Percentiles rank a stretch among this genome's conserved stretches.
Conservation (phyloP, 208 protist species). For the Vickermania spadyakhi region DNA sequence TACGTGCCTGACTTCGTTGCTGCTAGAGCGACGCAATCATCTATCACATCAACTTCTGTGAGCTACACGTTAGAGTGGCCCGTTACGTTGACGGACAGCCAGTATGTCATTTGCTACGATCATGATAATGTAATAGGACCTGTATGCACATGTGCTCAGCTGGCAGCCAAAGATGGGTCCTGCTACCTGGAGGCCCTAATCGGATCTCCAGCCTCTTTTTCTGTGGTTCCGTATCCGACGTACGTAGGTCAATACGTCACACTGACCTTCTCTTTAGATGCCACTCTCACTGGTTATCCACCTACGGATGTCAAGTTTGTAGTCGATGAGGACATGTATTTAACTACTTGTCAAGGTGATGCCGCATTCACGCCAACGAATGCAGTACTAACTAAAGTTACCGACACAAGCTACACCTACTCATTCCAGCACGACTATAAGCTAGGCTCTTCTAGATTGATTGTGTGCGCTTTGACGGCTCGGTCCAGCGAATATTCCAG, state of each 20-base stretch:
- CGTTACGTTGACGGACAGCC: constrained; percentile 31
- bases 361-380: constrained; percentile 34
- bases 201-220: constrained; percentile 43
- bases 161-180: constrained; percentile 44
- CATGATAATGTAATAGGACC: constrained; percentile 34
- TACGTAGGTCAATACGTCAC: constrained; percentile 82
- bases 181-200: constrained; percentile 53
- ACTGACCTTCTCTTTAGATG: constrained; percentile 24
- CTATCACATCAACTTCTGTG: constrained; percentile 32
- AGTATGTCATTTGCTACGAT: constrained; percentile 79
- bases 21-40: constrained; percentile 21
- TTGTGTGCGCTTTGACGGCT: constrained; percentile 67
- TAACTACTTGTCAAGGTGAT: constrained; percentile 38
- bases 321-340: constrained; percentile 21
- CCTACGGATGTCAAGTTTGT: constrained; percentile 68
- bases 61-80: constrained; percentile 78
- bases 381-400: constrained; percentile 18
- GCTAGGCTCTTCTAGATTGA: constrained; percentile 25
- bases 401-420: constrained; percentile 32
- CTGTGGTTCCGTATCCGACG: constrained; percentile 32
- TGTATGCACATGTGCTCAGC: constrained; percentile 80
- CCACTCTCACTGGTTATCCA: constrained; percentile 33
- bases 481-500: constrained; percentile 23
- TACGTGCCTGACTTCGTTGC: constrained; percentile 53
- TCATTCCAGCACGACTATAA: constrained; percentile 76